Percentiles rank a stretch among this genome's conserved stretches.
These are phyloP conservation scores for Jamesozyma piceae DNA, from an alignment of 805 yeast genomes.

Conservation along the genomic window DNA sequence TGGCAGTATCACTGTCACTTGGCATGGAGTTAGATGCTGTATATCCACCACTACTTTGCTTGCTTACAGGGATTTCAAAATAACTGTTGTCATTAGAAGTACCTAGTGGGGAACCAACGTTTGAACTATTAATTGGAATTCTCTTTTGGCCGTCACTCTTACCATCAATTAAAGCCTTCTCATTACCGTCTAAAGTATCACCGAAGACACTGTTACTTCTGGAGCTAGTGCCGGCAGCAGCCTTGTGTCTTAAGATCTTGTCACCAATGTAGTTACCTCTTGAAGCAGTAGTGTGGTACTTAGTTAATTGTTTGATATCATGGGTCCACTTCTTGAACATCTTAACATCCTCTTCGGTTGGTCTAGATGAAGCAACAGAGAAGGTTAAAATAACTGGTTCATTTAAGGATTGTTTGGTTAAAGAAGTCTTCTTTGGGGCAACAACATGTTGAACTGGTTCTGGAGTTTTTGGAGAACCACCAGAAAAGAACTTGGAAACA, in stretches of 20 bases:
- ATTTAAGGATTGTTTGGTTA: conserved; percentile 9
- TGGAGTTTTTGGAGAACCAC: neutral
- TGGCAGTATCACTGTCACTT: neutral
- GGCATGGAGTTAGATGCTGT: neutral
- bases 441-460: conserved; percentile 7
- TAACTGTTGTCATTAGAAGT: neutral
- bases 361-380: conserved; percentile 12
- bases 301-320: conserved; percentile 43
- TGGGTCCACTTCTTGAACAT: conserved; percentile 44
- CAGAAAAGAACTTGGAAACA: neutral
- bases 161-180: neutral
- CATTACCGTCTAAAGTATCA: neutral
- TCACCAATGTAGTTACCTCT: conserved; percentile 37
- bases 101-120: neutral
- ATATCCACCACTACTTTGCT: neutral
- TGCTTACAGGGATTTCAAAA: neutral
- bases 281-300: conserved; percentile 37
- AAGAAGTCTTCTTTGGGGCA: conserved; percentile 10
- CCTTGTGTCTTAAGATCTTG: neutral
- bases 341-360: conserved; percentile 34
- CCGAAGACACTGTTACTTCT: neutral
- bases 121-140: neutral
- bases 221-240: neutral
- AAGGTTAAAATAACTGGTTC: neutral
- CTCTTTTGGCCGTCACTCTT: neutral